Base-by-base conservation (phyloP, 2,329 filamentous ascomycete species). In the Cladosporium sp. region DNA sequence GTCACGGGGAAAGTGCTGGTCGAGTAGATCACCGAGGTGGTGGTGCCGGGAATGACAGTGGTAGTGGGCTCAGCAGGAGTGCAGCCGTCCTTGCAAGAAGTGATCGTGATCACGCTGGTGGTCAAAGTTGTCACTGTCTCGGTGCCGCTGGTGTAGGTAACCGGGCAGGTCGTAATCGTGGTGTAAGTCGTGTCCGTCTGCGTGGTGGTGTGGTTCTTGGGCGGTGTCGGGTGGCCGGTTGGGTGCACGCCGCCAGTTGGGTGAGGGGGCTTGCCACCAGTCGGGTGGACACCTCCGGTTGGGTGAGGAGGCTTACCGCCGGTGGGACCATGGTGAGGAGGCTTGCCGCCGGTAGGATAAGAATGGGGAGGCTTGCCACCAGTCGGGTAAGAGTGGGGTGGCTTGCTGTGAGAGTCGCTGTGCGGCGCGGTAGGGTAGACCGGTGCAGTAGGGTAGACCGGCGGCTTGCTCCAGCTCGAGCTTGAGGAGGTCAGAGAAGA, bases 131-230 rank as follows among this genome's bases (percentile, higher is more conserved):
- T 50, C 22, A 36, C 43, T 16, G 48, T 50, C 16, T 43, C 22
- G 9, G 32, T 38, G n/a, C 41, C 48, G 19, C 18, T 43, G 11
- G 48, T 50, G 33, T 43, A 39, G 12, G 48, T 50, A 20, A 50
- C 40, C 7, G 48, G 48, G 48, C 48, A 50, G 11, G 48, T 50
- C 2, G 48, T 50, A 15, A 50, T 22, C 1, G 47, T 43, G 18
- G 47, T 50, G 48, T 50, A 50, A 11, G 48, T 50, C 15, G 48
- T 50, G 12, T 39, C 48, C 12, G 48, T 50, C 40, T 50, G 32
- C 2, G 39, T 50, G n/a, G 42, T 45, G 7, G 42, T 45, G 39
- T 38, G 33, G 40, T 42, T 39, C 38, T 41, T 50, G 4, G 47
- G 47, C 15, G 38, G 47, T n/a, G 33, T 19, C 13, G 48, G 48